Conservation (phyloP, 192 early-diverging fungal genomes). For the Globomyces pollinis-pini region DNA sequence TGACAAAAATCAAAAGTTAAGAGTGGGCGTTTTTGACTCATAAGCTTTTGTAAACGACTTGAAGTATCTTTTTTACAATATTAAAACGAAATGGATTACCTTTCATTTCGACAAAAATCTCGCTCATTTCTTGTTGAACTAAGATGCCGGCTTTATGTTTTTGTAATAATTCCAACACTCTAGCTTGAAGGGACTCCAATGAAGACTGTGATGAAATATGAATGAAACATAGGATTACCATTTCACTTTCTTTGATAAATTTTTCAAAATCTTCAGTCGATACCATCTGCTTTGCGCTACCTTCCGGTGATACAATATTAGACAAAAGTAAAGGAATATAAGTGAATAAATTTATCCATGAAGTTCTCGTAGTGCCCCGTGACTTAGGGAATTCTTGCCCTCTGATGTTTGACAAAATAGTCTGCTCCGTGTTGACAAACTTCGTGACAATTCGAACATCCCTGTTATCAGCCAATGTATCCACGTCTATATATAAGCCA, state of each 20-base stretch:
- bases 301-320: slow-evolving; percentile 1
- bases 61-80: too few species aligned
- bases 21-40: neutral
- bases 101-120: too few species aligned
- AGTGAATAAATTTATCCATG: slow-evolving; percentile 3
- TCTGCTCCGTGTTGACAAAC: neutral
- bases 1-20: neutral
- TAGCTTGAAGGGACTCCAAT: slow-evolving; percentile 3
- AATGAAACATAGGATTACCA: neutral
- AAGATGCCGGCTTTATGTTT: neutral
- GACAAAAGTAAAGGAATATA: slow-evolving; percentile 1
- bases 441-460: neutral
- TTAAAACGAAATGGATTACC: too few species aligned
- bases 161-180: neutral
- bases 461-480: slow-evolving; percentile 5
- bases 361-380: neutral
- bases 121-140: too few species aligned
- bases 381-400: neutral
- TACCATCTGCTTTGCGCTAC: too few species aligned
- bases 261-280: neutral
- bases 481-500: neutral
- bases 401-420: neutral
- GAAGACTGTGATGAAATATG: neutral
- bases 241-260: neutral
- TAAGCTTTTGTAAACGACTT: neutral